Evolutionary conservation across 2,329 filamentous ascomycete genomes (phyloP).

Genomic region (Fusarium sp.): DNA sequence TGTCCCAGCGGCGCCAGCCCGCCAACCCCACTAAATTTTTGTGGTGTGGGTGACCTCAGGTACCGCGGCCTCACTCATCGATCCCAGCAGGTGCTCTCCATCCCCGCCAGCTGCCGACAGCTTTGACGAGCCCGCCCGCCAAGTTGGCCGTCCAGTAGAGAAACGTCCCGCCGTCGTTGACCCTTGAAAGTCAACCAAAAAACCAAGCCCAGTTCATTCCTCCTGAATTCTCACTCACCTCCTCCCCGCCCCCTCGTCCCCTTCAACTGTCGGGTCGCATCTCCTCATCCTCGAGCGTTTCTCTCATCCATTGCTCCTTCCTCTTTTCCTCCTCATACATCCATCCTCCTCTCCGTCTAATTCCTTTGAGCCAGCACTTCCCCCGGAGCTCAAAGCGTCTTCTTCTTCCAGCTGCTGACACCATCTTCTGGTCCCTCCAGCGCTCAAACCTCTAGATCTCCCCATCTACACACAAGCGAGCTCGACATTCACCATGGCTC

Average conservation of each 20-base stretch:
- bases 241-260: conserved; percentile 34
- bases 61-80: conserved; percentile 17
- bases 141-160: conserved; percentile 24
- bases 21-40: conserved; percentile 42
- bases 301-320: conserved; percentile 34
- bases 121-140: conserved; percentile 6
- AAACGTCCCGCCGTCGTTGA: conserved; percentile 36
- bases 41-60: conserved; percentile 35
- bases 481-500: conserved; percentile 58
- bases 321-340: conserved; percentile 37
- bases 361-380: conserved; percentile 41
- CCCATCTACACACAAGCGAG: conserved; percentile 37
- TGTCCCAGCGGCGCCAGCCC: conserved; percentile 35
- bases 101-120: conserved; percentile 25
- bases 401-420: conserved; percentile 36
- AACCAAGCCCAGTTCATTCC: conserved; percentile 42
- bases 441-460: conserved; percentile 27
- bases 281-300: conserved; percentile 39
- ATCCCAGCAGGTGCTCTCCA: conserved; percentile 3
- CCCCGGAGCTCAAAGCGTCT: conserved; percentile 42
- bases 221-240: conserved; percentile 45
- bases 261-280: conserved; percentile 38
- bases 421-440: conserved; percentile 37
- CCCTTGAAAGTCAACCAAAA: conserved; percentile 42
- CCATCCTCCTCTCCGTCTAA: conserved; percentile 36